Conservation (phyloP, 257 asterid species). For the Primulina tabacum region DNA sequence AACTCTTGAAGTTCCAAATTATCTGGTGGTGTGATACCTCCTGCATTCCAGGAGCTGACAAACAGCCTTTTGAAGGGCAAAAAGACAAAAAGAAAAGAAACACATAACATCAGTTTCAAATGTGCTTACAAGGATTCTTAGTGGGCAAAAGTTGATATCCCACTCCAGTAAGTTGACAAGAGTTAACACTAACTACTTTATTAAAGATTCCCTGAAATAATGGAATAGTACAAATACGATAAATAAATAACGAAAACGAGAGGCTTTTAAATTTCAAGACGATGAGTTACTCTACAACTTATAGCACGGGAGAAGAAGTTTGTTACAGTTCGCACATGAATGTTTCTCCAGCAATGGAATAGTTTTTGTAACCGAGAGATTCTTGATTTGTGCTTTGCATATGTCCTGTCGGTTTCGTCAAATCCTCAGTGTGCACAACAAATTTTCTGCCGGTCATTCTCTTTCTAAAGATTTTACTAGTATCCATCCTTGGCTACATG, state of each 20-base stretch:
- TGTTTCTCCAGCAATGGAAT: constrained; percentile 16
- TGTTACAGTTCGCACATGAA: constrained; percentile 22
- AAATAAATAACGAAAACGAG: neutral
- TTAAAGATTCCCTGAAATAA: neutral
- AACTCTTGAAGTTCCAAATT: constrained; percentile 44
- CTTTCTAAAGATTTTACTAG: constrained; percentile 19
- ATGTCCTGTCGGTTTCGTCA: constrained; percentile 4
- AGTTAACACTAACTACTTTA: neutral
- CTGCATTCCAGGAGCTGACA: constrained; percentile 70
- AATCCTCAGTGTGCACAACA: constrained; percentile 9
- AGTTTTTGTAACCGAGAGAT: constrained; percentile 8
- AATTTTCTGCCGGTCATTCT: constrained; percentile 7
- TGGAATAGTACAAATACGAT: too few species aligned
- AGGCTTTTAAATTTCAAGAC: constrained; percentile 9
- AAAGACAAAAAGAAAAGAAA: constrained; percentile 13
- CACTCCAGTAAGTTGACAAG: neutral
- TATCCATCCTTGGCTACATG: constrained; percentile 29
- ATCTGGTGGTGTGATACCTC: constrained; percentile 58
- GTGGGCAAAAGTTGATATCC: neutral
- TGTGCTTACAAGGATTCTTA: constrained; percentile 9
- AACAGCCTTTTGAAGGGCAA: constrained; percentile 36
- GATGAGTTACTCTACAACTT: constrained; percentile 5
- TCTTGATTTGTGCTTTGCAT: constrained; percentile 22
- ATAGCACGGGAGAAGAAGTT: constrained; percentile 17
- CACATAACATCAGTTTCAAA: constrained; percentile 24